Conservation (phyloP, 495 filamentous ascomycete genomes). For the Trichoderma orchidacearum region DNA sequence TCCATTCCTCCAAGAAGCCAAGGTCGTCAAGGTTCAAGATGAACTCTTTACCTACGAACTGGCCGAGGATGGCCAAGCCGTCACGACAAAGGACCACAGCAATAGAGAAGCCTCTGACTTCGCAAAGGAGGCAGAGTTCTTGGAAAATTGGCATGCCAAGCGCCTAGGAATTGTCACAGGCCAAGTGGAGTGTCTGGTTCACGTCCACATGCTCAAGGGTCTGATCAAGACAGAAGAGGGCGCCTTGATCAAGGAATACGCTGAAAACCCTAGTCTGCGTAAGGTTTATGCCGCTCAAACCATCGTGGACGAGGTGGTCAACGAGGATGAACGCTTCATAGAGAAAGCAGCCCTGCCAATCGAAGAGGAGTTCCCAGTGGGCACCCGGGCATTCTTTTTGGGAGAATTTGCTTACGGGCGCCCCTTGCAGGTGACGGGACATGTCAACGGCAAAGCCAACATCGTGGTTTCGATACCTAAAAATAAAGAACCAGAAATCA, state of each 20-base stretch:
- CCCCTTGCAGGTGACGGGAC: constrained; percentile 69
- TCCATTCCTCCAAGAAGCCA: constrained; percentile 89
- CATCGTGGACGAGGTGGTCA: constrained; percentile 79
- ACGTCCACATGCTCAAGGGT: constrained; percentile 86
- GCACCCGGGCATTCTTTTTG: constrained; percentile 81
- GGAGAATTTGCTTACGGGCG: constrained; percentile 90
- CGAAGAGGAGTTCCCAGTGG: constrained; percentile 80
- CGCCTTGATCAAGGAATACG: constrained; percentile 87
- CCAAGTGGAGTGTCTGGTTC: constrained; percentile 72
- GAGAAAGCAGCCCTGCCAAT: constrained; percentile 76
- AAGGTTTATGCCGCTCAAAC: constrained; percentile 84
- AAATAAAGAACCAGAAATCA: constrained; percentile 67
- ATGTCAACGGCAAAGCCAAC: constrained; percentile 58
- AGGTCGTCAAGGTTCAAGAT: constrained; percentile 77
- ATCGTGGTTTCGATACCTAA: constrained; percentile 58
- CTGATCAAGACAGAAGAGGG: constrained; percentile 83
- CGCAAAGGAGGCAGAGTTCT: constrained; percentile 68
- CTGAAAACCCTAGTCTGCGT: constrained; percentile 74
- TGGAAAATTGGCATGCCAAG: constrained; percentile 80
- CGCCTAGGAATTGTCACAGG: constrained; percentile 81
- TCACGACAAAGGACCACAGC: constrained; percentile 50
- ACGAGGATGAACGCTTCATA: constrained; percentile 84
- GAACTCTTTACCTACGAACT: constrained; percentile 85
- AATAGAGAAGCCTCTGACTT: constrained; percentile 70
- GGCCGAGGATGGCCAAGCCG: constrained; percentile 46